These are phyloP conservation scores for Rhizoctonia solani DNA, from an alignment of 1,284 basidiomycete genomes.

Conservation along the genomic window DNA sequence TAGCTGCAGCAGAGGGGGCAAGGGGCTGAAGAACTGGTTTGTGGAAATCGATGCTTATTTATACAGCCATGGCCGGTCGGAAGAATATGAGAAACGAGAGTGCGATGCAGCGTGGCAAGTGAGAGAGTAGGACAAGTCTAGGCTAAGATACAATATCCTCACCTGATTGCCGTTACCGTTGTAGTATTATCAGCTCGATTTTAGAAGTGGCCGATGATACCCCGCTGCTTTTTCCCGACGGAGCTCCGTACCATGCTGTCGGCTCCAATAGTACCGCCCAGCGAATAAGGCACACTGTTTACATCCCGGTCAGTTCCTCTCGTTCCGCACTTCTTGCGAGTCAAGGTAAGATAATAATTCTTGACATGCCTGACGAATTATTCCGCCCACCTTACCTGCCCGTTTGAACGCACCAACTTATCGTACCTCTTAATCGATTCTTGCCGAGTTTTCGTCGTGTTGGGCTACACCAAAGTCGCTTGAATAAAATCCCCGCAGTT, in stretches of 20 bases:
- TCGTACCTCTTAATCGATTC: neutral
- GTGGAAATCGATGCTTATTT: constrained; percentile 21
- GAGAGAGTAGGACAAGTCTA: constrained; percentile 2
- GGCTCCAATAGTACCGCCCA: constrained; percentile 29
- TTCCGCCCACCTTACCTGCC: constrained; percentile 1
- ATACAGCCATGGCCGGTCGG: constrained; percentile 12
- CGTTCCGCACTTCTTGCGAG: constrained; percentile 31
- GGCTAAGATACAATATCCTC: constrained; percentile 30
- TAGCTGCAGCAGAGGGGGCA: neutral
- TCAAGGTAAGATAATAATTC: neutral
- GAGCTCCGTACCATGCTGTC: constrained; percentile 26
- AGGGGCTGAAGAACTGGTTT: constrained; percentile 14
- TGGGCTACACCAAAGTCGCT: neutral
- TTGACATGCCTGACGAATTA: constrained; percentile 16
- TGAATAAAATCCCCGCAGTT: constrained; percentile 20
- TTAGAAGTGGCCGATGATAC: constrained; percentile 20
- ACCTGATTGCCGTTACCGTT: constrained; percentile 25
- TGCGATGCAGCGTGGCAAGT: constrained; percentile 33
- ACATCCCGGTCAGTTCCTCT: constrained; percentile 1
- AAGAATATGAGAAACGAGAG: constrained; percentile 23
- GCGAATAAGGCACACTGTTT: constrained; percentile 24
- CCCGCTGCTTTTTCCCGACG: constrained; percentile 27
- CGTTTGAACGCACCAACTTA: neutral
- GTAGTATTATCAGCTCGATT: constrained; percentile 33
- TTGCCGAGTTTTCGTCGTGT: constrained; percentile 26